A percentile compares a stretch with the other conserved stretches of the same genome.
Conservation (phyloP, 306 rosid genomes). For the Abrus precatorius region DNA sequence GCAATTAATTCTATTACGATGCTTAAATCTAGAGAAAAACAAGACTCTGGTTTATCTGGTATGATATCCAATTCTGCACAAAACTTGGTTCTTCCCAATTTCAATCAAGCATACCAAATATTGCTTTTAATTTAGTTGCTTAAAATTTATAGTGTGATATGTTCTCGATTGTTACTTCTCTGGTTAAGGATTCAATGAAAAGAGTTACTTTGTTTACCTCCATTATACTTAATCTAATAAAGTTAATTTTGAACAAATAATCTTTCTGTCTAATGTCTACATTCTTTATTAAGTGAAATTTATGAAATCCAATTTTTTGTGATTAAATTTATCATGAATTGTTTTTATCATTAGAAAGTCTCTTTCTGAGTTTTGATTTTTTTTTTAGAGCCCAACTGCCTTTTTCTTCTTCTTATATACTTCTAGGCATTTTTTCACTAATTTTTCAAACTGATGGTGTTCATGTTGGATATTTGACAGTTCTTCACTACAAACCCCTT, state of each 20-base stretch:
- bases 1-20: neutral
- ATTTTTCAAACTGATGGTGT: neutral
- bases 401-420: neutral
- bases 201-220: too few relatives aligned
- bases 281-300: neutral
- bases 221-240: neutral
- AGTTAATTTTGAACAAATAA: neutral
- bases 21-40: neutral
- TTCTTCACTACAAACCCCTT: conserved; percentile 80
- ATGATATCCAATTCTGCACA: too few relatives aligned
- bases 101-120: too few relatives aligned
- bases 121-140: too few relatives aligned
- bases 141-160: too few relatives aligned
- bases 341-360: neutral
- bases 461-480: conserved; percentile 54
- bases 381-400: neutral
- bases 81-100: too few relatives aligned
- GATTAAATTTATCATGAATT: neutral
- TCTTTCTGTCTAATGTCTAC: neutral
- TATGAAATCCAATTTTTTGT: neutral
- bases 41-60: neutral
- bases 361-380: neutral
- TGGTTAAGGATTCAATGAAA: too few relatives aligned
- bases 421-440: neutral
- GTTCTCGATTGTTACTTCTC: too few relatives aligned